Evolutionary conservation across 352 stramenopile genomes (phyloP).

Genomic region (Phytophthora macrochlamydospora): DNA sequence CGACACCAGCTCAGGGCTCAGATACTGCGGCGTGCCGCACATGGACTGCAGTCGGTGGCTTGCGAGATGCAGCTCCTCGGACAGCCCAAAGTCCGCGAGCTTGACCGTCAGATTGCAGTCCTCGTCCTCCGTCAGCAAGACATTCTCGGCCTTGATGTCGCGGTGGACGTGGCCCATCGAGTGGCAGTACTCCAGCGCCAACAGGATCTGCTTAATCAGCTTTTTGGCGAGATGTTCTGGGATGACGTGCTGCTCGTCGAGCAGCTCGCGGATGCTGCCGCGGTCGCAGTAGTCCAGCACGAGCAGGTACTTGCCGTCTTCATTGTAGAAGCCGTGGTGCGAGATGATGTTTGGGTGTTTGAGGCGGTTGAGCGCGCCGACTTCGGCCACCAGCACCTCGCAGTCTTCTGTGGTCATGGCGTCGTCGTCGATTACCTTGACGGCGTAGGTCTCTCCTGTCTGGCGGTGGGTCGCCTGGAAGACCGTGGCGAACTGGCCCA

Average conservation of each 20-base stretch:
- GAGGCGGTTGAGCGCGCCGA: constrained; percentile 68
- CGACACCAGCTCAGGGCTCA: constrained; percentile 96
- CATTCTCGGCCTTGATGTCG: constrained; percentile 86
- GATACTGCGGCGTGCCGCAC: constrained; percentile 96
- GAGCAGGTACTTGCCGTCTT: constrained; percentile 79
- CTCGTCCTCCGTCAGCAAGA: constrained; percentile 76
- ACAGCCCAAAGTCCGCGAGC: constrained; percentile 90
- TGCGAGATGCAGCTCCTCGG: constrained; percentile 89
- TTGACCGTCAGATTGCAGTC: constrained; percentile 89
- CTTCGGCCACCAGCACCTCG: constrained; percentile 74
- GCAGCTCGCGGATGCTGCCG: constrained; percentile 81
- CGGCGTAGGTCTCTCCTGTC: constrained; percentile 51
- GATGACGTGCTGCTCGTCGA: constrained; percentile 66
- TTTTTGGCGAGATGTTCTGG: constrained; percentile 66
- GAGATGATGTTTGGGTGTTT: constrained; percentile 85
- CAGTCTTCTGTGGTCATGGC: constrained; percentile 49
- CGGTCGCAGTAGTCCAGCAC: constrained; percentile 88
- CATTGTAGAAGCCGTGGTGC: constrained; percentile 82
- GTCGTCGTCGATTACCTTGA: constrained; percentile 71
- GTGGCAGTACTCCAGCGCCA: constrained; percentile 88
- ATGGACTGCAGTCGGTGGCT: constrained; percentile 89
- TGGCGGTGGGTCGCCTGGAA: constrained; percentile 49
- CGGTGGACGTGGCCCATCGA: constrained; percentile 90
- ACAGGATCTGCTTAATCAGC: constrained; percentile 80
- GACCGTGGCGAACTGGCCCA: constrained; percentile 68